Evolutionary conservation across 2,329 filamentous ascomycete genomes (phyloP).

Genomic region (Paraphoma sp.): DNA sequence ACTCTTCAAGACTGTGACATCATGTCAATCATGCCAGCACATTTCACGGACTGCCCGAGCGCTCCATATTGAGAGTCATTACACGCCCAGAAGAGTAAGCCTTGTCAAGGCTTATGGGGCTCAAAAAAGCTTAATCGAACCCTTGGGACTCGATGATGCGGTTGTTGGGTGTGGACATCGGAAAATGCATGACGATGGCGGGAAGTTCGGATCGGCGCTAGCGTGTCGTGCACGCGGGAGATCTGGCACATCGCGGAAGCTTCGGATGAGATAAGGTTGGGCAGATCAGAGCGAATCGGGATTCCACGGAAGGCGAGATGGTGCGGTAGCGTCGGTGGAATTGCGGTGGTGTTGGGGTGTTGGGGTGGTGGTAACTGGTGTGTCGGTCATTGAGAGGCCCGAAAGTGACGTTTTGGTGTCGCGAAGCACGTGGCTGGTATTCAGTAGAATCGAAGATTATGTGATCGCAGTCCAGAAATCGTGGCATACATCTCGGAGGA

Average conservation of each 20-base stretch:
- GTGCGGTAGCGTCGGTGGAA: background rate
- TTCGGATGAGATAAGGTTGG: background rate
- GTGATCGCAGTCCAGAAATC: too few species aligned
- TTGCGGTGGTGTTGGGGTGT: too few species aligned
- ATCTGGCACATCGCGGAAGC: background rate
- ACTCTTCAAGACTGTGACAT: background rate
- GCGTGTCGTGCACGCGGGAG: background rate
- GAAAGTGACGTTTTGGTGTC: too few species aligned
- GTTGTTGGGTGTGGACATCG: background rate
- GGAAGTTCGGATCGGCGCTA: background rate
- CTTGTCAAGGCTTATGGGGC: background rate
- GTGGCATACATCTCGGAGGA: too few species aligned
- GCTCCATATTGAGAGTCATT: background rate
- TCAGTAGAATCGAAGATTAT: too few species aligned
- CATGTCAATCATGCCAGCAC: background rate
- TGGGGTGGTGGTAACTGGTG: too few species aligned
- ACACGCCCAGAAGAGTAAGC: background rate
- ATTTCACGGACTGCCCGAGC: background rate
- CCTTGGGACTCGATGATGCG: background rate
- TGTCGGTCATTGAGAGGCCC: too few species aligned
- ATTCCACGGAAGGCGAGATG: too few species aligned
- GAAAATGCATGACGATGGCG: background rate
- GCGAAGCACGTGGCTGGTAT: too few species aligned
- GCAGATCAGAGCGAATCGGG: background rate
- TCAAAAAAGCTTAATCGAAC: background rate